Percentiles rank a stretch among this genome's conserved stretches.
These are phyloP conservation scores for Rhododendron griersonianum DNA, from an alignment of 148 eudicot species.

Conservation along the genomic window DNA sequence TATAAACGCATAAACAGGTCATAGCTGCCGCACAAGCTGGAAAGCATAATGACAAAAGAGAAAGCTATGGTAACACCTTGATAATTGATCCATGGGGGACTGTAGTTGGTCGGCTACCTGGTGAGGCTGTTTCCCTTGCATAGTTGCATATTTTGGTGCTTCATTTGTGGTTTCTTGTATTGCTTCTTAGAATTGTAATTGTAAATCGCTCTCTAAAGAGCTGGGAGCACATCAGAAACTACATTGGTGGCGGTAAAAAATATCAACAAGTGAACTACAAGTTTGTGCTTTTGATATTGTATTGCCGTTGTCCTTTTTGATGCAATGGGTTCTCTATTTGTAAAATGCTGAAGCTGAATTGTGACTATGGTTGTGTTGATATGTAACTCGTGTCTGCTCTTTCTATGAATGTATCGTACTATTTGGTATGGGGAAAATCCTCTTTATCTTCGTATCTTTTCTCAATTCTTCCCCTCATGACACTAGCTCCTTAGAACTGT, in stretches of 20 bases:
- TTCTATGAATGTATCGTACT: neutral
- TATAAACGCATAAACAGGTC: slow-evolving; percentile 40
- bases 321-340: neutral
- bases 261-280: neutral
- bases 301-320: neutral
- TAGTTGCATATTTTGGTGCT: neutral
- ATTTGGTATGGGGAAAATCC: neutral
- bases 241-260: neutral
- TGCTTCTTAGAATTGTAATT: neutral
- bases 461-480: neutral
- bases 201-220: neutral
- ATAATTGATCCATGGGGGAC: slow-evolving; percentile 98
- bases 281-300: neutral
- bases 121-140: slow-evolving; percentile 30
- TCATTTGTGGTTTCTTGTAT: slow-evolving; percentile 6
- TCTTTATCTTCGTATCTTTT: neutral
- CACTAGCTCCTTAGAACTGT: neutral
- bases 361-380: neutral
- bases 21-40: slow-evolving; percentile 99
- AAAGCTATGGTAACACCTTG: slow-evolving; percentile 82
- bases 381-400: neutral
- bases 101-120: slow-evolving; percentile 71
- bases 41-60: slow-evolving; percentile 81
- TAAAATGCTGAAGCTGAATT: neutral
- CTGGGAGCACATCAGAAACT: neutral